Evolutionary conservation across 306 rosid species (phyloP), one percentile per base, ranked within the genome.

Genomic region (Medicago arabica): DNA sequence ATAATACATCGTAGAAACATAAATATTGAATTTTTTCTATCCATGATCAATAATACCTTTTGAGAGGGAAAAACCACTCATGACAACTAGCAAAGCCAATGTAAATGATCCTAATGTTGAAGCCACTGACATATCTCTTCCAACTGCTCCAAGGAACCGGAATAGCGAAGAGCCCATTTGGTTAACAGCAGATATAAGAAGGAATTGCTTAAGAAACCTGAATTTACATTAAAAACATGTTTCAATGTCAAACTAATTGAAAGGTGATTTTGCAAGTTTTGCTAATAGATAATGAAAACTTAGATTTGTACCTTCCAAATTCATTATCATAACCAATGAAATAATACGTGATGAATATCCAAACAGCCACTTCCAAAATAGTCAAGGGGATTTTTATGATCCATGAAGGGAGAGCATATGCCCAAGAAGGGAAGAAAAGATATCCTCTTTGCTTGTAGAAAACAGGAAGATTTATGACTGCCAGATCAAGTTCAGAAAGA

Each of bases 191-290:
- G 62, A 12, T 2, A 88, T 84, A 69, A 85, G 25, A 65, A 88
- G 75, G 70, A n/a, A 81, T 40, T 87, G 91, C 83, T 71, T 87
- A 25, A 87, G 83, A n/a, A 85, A 65, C 66, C 91, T 87, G 84
- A 34, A 6, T 34, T 34, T 34, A 34, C 7, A 34, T 6, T 0
- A 34, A 34, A 5, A 34, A 34, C 38, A 34, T 6, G 38, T 7
- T 34, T 34, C 1, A 3, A 3, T 3, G 12, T 43, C 13, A 43
- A 43, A 43, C 12, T 43, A 43, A 9, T 43, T 43, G 11, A 43
- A 43, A 4, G 13, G 9, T 43, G 3, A 41, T 9, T 41, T 8
- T 2, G 13, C 47, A 41, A 8, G 47, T 49, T 13, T 49, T 49
- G 8, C 7, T 49, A 4, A 49, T 49, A 49, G 54, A 2, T 15